phyloP scores from a whole-genome alignment of 148 eudicot genomes.

The Simmondsia chinensis region DNA sequence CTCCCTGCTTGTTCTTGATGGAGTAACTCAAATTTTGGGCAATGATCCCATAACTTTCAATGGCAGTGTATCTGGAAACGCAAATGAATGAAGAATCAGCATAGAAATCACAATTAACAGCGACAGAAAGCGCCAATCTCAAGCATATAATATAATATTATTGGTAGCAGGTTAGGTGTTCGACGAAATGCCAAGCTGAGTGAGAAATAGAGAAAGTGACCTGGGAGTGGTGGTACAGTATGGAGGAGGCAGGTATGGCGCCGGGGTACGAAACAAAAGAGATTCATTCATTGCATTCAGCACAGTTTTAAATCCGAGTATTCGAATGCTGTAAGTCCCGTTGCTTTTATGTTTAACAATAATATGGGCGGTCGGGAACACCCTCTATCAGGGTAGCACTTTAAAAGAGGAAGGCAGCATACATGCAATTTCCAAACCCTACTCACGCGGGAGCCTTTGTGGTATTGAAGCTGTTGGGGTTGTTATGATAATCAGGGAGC shows the following conservation, averaged over 20 bases:
- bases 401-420: too few relatives aligned
- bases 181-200: constrained; percentile 29
- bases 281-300: constrained; percentile 16
- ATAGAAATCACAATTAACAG: neutral
- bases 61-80: constrained; percentile 7
- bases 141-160: neutral
- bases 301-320: too few relatives aligned
- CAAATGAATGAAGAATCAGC: neutral
- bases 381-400: too few relatives aligned
- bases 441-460: too few relatives aligned
- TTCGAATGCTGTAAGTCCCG: too few relatives aligned
- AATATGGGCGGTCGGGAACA: too few relatives aligned
- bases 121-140: neutral
- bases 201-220: constrained; percentile 5
- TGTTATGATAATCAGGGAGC: too few relatives aligned
- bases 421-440: too few relatives aligned
- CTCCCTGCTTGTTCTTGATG: constrained; percentile 31
- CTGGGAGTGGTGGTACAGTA: constrained; percentile 19
- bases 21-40: constrained; percentile 60
- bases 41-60: constrained; percentile 38
- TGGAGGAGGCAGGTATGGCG: constrained; percentile 20
- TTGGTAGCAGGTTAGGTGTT: constrained; percentile 21
- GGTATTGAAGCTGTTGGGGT: too few relatives aligned
- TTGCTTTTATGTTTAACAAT: too few relatives aligned
- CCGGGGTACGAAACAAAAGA: constrained; percentile 7